phyloP scores from a whole-genome alignment of 352 stramenopile genomes.

The Thalassiosira livingstoniorum region DNA sequence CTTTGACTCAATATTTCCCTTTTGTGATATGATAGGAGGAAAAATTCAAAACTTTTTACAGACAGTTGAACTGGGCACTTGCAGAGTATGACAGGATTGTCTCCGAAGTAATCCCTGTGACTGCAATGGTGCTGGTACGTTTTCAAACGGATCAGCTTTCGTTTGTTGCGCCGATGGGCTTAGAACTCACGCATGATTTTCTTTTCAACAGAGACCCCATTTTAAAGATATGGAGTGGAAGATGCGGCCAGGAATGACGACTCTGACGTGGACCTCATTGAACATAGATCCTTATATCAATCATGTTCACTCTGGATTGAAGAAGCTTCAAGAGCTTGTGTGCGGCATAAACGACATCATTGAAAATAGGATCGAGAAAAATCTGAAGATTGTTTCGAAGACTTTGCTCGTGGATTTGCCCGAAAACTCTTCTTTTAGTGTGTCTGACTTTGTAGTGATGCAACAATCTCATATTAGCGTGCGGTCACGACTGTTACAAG shows the following conservation, averaged over 20 bases:
- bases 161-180: conserved; percentile 4
- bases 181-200: conserved; percentile 75
- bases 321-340: conserved; percentile 96
- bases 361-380: conserved; percentile 99
- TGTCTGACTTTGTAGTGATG: conserved; percentile 98
- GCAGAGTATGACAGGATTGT: conserved; percentile 98
- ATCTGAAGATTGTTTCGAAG: conserved; percentile 97
- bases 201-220: conserved; percentile 86
- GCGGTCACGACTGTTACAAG: conserved; percentile 92
- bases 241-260: conserved; percentile 97
- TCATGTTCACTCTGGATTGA: conserved; percentile 91
- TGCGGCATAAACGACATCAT: conserved; percentile 99
- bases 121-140: conserved; percentile 87
- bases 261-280: conserved; percentile 99
- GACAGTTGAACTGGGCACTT: conserved; percentile 96
- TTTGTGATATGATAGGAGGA: conserved; percentile 85
- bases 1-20: conserved; percentile 60
- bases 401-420: conserved; percentile 97
- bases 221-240: conserved; percentile 99
- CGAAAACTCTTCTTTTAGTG: conserved; percentile 94
- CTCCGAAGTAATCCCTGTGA: conserved; percentile 97
- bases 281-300: conserved; percentile 98
- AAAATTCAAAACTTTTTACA: conserved; percentile 99
- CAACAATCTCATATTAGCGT: conserved; percentile 93
- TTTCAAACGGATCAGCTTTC: neutral